Evolutionary conservation across 345 rosid genomes (phyloP).

Genomic region (Lepidium sativum): DNA sequence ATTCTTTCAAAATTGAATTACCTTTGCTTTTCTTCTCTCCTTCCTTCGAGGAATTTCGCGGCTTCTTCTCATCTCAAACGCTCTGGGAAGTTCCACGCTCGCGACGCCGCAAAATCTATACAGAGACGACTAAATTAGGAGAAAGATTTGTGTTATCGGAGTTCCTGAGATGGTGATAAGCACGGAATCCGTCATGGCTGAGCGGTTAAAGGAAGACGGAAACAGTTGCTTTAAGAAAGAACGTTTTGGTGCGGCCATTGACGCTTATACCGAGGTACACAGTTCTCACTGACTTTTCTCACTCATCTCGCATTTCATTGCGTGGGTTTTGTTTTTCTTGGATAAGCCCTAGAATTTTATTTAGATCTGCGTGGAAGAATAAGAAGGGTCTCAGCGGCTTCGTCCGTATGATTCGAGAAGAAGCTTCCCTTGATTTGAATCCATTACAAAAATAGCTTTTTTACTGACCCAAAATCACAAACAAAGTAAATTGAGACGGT

Average conservation of each 20-base stretch:
- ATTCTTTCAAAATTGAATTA: neutral
- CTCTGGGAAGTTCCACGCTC: neutral
- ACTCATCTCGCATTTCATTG: neutral
- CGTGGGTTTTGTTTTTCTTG: conserved; percentile 3
- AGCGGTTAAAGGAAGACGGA: conserved; percentile 52
- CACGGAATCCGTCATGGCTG: conserved; percentile 30
- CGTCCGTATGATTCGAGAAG: no score
- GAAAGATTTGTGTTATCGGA: neutral
- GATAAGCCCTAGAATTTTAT: neutral
- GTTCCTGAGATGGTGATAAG: conserved; percentile 27
- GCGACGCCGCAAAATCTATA: neutral
- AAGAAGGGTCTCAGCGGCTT: no score
- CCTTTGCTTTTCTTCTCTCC: neutral
- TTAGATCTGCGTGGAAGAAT: neutral
- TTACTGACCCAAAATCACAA: no score
- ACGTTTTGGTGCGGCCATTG: conserved; percentile 85
- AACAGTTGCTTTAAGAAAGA: conserved; percentile 48
- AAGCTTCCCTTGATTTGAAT: no score
- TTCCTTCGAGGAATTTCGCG: conserved; percentile 15
- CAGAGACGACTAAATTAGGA: neutral
- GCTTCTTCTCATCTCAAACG: conserved; percentile 10
- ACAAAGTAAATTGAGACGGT: no score
- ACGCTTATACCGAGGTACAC: conserved; percentile 78
- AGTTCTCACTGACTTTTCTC: neutral
- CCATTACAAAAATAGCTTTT: no score